Evolutionary conservation across 2,329 filamentous ascomycete species (phyloP).

Genomic region (Stylonectria norvegica): DNA sequence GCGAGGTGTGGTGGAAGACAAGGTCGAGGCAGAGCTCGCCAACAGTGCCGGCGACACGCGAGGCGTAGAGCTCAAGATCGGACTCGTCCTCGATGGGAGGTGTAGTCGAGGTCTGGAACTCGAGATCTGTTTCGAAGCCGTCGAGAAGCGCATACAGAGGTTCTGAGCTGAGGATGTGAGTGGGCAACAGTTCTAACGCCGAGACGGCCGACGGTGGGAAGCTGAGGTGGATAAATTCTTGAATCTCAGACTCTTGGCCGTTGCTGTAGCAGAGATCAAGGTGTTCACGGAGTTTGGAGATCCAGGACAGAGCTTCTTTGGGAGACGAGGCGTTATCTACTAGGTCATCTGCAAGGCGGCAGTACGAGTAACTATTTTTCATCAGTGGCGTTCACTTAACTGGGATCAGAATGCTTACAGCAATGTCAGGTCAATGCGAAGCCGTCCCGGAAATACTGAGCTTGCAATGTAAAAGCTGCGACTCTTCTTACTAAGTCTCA

Average conservation of each 20-base stretch:
- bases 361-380: slow-evolving; percentile 58
- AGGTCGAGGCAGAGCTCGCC: slow-evolving; percentile 66
- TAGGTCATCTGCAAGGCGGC: slow-evolving; percentile 69
- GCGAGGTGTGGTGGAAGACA: slow-evolving; percentile 55
- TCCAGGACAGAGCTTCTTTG: slow-evolving; percentile 54
- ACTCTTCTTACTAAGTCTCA: slow-evolving; percentile 60
- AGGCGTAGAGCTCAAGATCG: slow-evolving; percentile 61
- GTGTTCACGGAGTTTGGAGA: slow-evolving; percentile 55
- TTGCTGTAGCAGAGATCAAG: slow-evolving; percentile 44
- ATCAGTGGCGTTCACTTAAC: neutral
- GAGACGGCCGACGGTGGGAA: slow-evolving; percentile 53
- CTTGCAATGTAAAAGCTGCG: slow-evolving; percentile 72
- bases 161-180: slow-evolving; percentile 49
- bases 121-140: slow-evolving; percentile 66
- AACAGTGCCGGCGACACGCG: slow-evolving; percentile 69
- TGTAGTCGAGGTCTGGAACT: slow-evolving; percentile 39
- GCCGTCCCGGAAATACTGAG: slow-evolving; percentile 62
- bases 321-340: slow-evolving; percentile 60
- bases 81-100: slow-evolving; percentile 58
- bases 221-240: slow-evolving; percentile 39
- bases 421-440: slow-evolving; percentile 65
- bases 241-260: slow-evolving; percentile 2
- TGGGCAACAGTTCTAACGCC: slow-evolving; percentile 59
- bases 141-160: slow-evolving; percentile 63
- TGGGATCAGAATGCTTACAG: slow-evolving; percentile 32